Conservation (phyloP, 2,329 filamentous ascomycete species). For the Fusarium graminum region DNA sequence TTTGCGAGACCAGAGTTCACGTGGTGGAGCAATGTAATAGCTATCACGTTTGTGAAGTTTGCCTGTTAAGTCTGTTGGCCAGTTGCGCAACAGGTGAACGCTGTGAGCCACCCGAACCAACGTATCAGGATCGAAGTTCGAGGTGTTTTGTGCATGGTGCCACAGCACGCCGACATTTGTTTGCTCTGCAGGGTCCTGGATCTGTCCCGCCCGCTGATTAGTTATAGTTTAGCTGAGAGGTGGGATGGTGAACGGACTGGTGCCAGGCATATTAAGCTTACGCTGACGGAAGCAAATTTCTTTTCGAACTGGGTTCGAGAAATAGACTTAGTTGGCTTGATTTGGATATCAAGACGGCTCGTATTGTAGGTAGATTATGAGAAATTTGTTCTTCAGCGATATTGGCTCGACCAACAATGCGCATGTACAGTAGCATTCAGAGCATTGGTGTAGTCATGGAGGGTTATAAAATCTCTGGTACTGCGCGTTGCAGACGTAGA, state of each 20-base stretch:
- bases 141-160: background rate
- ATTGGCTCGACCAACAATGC: background rate
- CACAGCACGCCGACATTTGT: background rate
- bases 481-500: slow-evolving; percentile 18
- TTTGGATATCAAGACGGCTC: background rate
- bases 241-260: background rate
- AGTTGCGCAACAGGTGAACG: background rate
- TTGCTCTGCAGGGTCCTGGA: background rate
- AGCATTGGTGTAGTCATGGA: background rate
- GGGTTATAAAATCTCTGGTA: slow-evolving; percentile 2
- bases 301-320: background rate
- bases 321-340: background rate
- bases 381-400: slow-evolving; percentile 2
- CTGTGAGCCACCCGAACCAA: background rate
- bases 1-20: background rate
- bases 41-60: background rate
- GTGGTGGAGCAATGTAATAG: background rate
- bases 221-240: background rate
- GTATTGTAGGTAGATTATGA: background rate
- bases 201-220: background rate
- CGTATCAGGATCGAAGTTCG: background rate
- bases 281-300: background rate
- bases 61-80: background rate
- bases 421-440: too few relatives aligned
- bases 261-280: background rate